phyloP scores from a whole-genome alignment of 1,284 basidiomycete genomes.

The Polyporus tsugae region DNA sequence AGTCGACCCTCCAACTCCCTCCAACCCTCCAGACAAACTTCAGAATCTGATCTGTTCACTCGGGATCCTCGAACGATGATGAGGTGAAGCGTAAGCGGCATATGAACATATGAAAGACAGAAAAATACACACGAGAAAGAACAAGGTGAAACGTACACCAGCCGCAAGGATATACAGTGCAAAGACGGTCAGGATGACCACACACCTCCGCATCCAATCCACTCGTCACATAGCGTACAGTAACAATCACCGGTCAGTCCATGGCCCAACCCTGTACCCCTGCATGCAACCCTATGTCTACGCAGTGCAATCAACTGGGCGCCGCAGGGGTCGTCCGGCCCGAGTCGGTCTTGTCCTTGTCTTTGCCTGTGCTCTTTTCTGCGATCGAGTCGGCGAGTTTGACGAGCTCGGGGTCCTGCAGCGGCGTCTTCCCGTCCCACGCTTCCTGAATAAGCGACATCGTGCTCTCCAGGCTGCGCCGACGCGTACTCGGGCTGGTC shows the following conservation, averaged over 20 bases:
- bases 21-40: no score
- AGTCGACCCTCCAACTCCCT: no score
- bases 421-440: constrained; percentile 56
- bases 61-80: not conserved
- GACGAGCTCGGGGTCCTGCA: constrained; percentile 44
- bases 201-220: not conserved
- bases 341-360: constrained; percentile 26
- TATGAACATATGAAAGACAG: constrained; percentile 12
- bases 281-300: not conserved
- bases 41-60: no score
- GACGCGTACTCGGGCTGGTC: constrained; percentile 92
- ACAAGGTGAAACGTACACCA: constrained; percentile 30
- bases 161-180: constrained; percentile 35
- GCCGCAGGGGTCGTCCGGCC: constrained; percentile 30
- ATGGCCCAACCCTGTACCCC: not conserved
- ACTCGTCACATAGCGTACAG: not conserved
- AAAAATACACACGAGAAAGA: constrained; percentile 21
- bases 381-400: constrained; percentile 46
- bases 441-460: constrained; percentile 95
- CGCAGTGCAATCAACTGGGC: constrained; percentile 21
- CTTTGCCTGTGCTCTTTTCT: constrained; percentile 40
- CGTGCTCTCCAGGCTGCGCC: constrained; percentile 95
- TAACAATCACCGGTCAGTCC: not conserved
- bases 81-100: constrained; percentile 14
- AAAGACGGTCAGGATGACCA: constrained; percentile 23